Conservation (phyloP, 2,329 filamentous ascomycete species). For the Pleomassaria siparia region DNA sequence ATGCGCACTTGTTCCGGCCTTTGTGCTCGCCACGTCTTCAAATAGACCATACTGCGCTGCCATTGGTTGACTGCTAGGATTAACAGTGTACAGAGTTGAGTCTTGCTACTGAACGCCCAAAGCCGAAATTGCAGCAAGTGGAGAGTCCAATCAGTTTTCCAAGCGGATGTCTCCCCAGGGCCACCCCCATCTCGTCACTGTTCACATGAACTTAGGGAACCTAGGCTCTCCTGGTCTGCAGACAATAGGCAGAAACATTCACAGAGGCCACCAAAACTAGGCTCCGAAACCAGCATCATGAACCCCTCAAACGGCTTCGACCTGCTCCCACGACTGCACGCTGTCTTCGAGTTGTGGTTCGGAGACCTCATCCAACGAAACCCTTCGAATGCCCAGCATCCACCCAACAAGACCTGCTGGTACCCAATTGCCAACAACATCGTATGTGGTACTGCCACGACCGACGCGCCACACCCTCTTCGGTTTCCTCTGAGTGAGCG, state of each 20-base stretch:
- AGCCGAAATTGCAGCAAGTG: background rate
- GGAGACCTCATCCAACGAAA: constrained; percentile 41
- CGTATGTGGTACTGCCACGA: constrained; percentile 80
- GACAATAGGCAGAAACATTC: background rate
- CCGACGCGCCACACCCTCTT: constrained; percentile 74
- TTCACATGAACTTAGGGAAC: no score
- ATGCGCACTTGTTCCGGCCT: no score
- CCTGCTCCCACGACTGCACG: constrained; percentile 50
- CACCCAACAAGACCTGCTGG: constrained; percentile 79
- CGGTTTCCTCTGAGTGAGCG: constrained; percentile 67
- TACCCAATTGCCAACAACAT: constrained; percentile 78
- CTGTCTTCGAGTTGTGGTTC: constrained; percentile 46
- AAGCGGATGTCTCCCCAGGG: no score
- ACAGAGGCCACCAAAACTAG: background rate
- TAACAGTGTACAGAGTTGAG: background rate
- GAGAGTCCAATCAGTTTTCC: background rate
- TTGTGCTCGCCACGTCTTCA: no score
- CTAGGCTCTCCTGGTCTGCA: background rate
- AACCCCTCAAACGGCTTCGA: constrained; percentile 34
- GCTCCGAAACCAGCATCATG: constrained; percentile 9
- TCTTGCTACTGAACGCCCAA: background rate
- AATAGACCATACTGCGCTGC: no score
- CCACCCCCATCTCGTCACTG: no score
- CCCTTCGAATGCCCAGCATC: constrained; percentile 82
- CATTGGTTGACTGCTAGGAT: background rate